Evolutionary conservation across 2,329 filamentous ascomycete species (phyloP).

Genomic region (Penicillium frequentans): DNA sequence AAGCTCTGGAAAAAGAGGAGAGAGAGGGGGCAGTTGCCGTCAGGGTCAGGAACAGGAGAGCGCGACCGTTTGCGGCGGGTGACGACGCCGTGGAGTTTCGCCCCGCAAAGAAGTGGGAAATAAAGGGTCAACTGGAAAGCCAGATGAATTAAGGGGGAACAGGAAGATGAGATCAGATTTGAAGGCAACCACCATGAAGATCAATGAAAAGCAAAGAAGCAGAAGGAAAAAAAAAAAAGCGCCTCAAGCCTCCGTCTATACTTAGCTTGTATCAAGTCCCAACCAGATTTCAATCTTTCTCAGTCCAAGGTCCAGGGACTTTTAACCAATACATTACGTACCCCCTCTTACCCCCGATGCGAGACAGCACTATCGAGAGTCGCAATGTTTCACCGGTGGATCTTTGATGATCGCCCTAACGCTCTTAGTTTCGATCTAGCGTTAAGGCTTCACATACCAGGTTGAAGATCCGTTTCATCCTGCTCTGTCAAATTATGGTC

Average conservation of each 20-base stretch:
- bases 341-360: constrained; percentile 1
- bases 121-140: not conserved
- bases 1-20: constrained; percentile 3
- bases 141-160: not conserved
- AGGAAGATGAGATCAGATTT: not conserved
- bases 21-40: constrained; percentile 12
- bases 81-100: constrained; percentile 19
- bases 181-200: not conserved
- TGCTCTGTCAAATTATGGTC: not conserved
- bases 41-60: constrained; percentile 19
- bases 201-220: not conserved
- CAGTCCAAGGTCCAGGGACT: not conserved
- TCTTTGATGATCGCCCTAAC: constrained; percentile 20
- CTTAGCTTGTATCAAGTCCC: not conserved
- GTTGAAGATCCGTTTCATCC: not conserved
- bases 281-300: not conserved
- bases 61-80: constrained; percentile 38
- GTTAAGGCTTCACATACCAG: constrained; percentile 13
- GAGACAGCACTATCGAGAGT: constrained; percentile 3
- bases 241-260: not conserved
- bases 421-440: constrained; percentile 18
- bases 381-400: constrained; percentile 26
- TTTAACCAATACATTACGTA: constrained; percentile 18
- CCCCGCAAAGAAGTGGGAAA: constrained; percentile 12
- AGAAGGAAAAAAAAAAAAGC: not conserved